Base-by-base conservation (phyloP, 345 rosid species). In the Arabidopsis suecica region DNA sequence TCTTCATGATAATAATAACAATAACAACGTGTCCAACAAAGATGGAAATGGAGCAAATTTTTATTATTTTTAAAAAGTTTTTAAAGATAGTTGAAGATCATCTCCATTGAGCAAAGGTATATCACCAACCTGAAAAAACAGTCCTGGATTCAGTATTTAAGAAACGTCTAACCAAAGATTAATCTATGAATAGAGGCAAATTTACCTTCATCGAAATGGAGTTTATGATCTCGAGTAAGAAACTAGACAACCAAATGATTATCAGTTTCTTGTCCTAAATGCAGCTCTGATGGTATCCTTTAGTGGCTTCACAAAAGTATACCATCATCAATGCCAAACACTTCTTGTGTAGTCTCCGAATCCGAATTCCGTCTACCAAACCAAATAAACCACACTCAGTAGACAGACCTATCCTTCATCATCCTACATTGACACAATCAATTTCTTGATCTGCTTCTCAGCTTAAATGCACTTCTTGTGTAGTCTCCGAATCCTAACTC, bases 41-140 rank as follows among this genome's bases (percentile, higher is more conserved):
- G 48, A 60, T 49, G 44, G 44, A 7, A 65, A 65, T 3, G 23
- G 45, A 34, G 11, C 69, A 65, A 6, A 13, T 34, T 61, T 61
- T 45, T 20, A 28, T 65, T 49, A 50, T 66, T 67, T 38, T 0
- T 36, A 51, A 37, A 23, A 1, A 10, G 40, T 22, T 22, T 7
- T 14, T 7, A 50, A 2, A 50, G 36, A n/a, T 51, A 51, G 22
- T 23, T 25, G 61, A 50, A 34, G 60, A 36, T 20, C 60, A 37
- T 67, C 36, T 37, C 23, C 60, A 12, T 14, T 22, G 20, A 67
- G 25, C 23, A 49, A 81, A 16, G 71, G 25, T 23, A 23, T 25
- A 42, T 87, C 96, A 20, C 83, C 93, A 13, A 91, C 83, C 76
- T 92, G 90, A 74, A 89, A 81, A 25, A 82, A 81, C 78, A 88